Conservation (phyloP, 2,329 filamentous ascomycete species). For the Fusarium secorum region DNA sequence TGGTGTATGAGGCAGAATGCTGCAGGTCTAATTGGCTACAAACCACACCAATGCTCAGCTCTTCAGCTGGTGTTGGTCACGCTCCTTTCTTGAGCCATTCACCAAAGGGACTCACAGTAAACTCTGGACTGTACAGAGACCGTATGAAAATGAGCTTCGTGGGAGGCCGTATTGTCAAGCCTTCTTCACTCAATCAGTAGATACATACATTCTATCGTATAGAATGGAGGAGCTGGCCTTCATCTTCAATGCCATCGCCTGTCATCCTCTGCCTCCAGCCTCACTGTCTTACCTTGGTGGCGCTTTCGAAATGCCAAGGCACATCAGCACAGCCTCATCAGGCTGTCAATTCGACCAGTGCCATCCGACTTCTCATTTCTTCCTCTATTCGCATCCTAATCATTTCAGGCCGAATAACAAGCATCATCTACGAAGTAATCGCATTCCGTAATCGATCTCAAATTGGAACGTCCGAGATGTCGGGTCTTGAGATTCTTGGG, state of each 20-base stretch:
- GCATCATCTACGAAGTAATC: neutral
- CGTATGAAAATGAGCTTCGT: fast-evolving
- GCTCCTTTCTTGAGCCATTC: neutral
- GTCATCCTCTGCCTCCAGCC: neutral
- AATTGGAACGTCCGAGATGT: neutral
- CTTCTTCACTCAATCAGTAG: neutral
- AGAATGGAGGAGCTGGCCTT: neutral
- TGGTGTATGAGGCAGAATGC: neutral
- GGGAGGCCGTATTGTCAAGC: fast-evolving
- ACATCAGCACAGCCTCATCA: neutral
- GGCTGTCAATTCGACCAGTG: too few species aligned
- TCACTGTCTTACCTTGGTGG: neutral
- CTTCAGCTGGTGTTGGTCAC: neutral
- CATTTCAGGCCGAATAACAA: fast-evolving
- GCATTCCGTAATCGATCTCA: neutral
- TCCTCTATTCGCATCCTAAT: fast-evolving
- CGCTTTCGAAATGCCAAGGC: neutral
- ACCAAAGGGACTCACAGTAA: neutral
- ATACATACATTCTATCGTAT: neutral
- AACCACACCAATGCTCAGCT: neutral
- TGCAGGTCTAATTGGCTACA: neutral
- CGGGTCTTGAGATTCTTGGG: slow-evolving; percentile 18
- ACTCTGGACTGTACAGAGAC: neutral
- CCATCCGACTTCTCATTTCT: too few species aligned
- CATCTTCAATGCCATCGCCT: neutral